Conservation (phyloP, 2,329 filamentous ascomycete genomes). For the Elsinoe batatas region DNA sequence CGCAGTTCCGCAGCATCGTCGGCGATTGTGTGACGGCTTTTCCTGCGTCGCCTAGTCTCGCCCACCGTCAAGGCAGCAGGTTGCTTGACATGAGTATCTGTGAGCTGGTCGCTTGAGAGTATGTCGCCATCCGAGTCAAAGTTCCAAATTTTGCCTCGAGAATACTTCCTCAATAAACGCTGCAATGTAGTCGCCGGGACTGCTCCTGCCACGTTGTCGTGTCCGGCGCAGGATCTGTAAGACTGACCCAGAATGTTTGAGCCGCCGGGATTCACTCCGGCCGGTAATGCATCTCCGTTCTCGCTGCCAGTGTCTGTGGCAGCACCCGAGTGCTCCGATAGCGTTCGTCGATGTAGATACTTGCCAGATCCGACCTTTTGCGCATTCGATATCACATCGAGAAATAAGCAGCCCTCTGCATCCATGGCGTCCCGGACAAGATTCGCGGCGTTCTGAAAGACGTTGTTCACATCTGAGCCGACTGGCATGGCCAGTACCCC, state of each 20-base stretch:
- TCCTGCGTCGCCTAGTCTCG: conserved; percentile 21
- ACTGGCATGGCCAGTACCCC: background rate
- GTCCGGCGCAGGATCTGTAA: conserved; percentile 11
- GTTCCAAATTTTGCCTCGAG: conserved; percentile 28
- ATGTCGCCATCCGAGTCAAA: conserved; percentile 23
- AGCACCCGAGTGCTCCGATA: background rate
- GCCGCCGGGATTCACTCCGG: background rate
- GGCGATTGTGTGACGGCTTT: background rate
- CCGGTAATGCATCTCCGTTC: background rate
- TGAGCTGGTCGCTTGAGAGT: conserved; percentile 2
- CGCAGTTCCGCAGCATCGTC: conserved; percentile 9
- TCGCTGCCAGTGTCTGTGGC: conserved; percentile 5
- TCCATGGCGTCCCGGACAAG: conserved; percentile 36
- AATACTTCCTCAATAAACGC: conserved; percentile 23
- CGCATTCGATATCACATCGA: conserved; percentile 23
- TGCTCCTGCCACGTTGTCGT: conserved; percentile 2
- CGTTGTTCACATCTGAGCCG: conserved; percentile 22
- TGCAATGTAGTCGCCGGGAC: conserved; percentile 14
- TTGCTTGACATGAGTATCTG: conserved; percentile 7
- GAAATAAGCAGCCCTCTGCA: conserved; percentile 36
- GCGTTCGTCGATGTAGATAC: background rate
- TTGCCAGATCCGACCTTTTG: background rate
- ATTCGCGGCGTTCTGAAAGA: conserved; percentile 36
- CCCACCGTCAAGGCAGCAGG: background rate
- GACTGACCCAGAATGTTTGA: conserved; percentile 13